Conservation (phyloP, 768 basidiomycete genomes). For the Hygrocybe coccinea region DNA sequence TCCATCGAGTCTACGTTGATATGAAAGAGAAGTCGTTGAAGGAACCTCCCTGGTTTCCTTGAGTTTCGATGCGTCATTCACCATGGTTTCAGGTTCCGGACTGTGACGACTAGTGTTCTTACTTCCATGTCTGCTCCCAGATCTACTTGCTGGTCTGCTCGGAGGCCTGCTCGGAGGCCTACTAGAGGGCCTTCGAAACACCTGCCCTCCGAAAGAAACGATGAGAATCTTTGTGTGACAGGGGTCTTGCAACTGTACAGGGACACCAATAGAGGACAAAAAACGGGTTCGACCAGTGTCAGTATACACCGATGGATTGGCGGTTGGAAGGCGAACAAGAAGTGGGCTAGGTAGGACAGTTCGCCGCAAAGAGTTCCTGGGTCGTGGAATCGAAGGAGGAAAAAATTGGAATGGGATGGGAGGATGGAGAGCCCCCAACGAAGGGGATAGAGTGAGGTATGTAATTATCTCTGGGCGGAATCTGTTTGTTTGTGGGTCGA, state of each 20-base stretch:
- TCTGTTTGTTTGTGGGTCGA: slow-evolving; percentile 42
- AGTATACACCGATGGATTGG: slow-evolving; percentile 44
- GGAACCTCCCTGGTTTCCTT: neutral
- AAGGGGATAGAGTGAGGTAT: slow-evolving; percentile 34
- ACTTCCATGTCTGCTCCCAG: slow-evolving; percentile 26
- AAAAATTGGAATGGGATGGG: slow-evolving; percentile 37
- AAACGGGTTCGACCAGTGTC: slow-evolving; percentile 47
- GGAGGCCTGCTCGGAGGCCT: slow-evolving; percentile 33
- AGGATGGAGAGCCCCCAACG: slow-evolving; percentile 34
- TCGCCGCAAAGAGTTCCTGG: slow-evolving; percentile 24
- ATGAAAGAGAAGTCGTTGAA: too few species aligned
- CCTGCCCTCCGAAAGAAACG: slow-evolving; percentile 78
- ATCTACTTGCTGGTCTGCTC: slow-evolving; percentile 16
- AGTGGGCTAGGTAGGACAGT: slow-evolving; percentile 53
- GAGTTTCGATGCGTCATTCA: neutral
- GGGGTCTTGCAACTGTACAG: slow-evolving; percentile 39
- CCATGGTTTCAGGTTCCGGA: neutral
- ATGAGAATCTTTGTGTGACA: slow-evolving; percentile 56
- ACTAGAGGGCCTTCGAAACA: slow-evolving; percentile 44
- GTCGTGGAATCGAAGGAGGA: slow-evolving; percentile 18
- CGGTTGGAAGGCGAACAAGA: slow-evolving; percentile 58
- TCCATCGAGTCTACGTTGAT: neutral
- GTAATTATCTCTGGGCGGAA: slow-evolving; percentile 45
- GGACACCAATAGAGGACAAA: slow-evolving; percentile 58
- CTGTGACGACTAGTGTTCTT: neutral